These are phyloP conservation scores for Heterobasidion irregulare DNA, from an alignment of 1,284 basidiomycete species.

Conservation along the genomic window DNA sequence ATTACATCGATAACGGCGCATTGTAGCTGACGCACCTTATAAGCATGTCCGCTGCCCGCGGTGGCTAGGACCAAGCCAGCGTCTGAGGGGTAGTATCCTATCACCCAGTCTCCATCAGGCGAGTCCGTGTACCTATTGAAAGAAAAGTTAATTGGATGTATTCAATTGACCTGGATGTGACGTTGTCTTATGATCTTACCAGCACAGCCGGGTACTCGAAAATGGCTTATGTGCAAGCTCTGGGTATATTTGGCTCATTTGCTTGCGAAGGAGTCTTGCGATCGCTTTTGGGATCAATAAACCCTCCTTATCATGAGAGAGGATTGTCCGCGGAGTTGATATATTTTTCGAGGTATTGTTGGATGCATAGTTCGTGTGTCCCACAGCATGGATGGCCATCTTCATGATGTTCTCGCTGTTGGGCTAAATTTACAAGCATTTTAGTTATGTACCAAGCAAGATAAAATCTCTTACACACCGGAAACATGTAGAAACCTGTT, in stretches of 20 bases:
- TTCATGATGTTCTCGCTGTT: conserved; percentile 66
- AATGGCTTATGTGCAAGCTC: conserved; percentile 64
- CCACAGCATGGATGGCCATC: conserved; percentile 61
- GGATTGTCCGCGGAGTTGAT: conserved; percentile 61
- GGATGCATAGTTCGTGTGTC: conserved; percentile 43
- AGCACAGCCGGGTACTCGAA: conserved; percentile 69
- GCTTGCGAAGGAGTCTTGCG: conserved; percentile 38
- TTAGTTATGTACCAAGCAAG: not conserved
- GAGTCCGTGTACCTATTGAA: conserved; percentile 65
- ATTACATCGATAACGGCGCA: not conserved
- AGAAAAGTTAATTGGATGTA: not conserved
- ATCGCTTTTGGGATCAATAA: conserved; percentile 54
- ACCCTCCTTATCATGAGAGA: conserved; percentile 52
- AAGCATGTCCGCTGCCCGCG: conserved; percentile 76
- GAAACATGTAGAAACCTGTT: conserved; percentile 70
- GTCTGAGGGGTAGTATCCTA: conserved; percentile 56
- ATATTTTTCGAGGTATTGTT: conserved; percentile 19
- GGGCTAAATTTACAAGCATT: conserved; percentile 38
- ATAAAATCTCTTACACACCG: conserved; percentile 36
- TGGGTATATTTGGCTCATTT: conserved; percentile 60
- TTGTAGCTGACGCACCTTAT: conserved; percentile 43
- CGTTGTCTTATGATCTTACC: conserved; percentile 36
- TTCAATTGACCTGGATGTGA: not conserved
- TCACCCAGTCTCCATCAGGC: conserved; percentile 73
- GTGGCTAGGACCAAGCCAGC: conserved; percentile 61